Conservation (phyloP, 352 stramenopile genomes). For the Globisporangium nodosum region DNA sequence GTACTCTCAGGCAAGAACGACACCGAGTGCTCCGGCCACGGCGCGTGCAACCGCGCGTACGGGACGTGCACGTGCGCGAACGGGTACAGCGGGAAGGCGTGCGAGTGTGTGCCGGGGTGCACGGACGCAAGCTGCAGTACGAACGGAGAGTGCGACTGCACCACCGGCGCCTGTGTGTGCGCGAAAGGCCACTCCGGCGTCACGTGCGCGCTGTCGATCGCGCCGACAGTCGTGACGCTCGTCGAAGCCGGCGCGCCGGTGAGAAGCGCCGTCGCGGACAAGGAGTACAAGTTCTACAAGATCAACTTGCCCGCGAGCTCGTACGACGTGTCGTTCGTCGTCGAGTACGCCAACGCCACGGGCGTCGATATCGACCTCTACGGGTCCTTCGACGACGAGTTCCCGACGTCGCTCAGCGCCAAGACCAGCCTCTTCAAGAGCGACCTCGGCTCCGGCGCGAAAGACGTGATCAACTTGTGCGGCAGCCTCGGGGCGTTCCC, state of each 20-base stretch:
- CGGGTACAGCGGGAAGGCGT: slow-evolving; percentile 59
- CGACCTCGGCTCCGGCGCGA: slow-evolving; percentile 27
- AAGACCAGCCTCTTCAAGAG: slow-evolving; percentile 48
- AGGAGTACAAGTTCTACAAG: slow-evolving; percentile 72
- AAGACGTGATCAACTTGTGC: slow-evolving; percentile 64
- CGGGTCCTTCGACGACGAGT: slow-evolving; percentile 60
- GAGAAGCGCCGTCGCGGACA: slow-evolving; percentile 24
- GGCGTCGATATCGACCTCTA: slow-evolving; percentile 58
- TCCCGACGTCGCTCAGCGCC: slow-evolving; percentile 44
- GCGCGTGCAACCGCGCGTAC: slow-evolving; percentile 36
- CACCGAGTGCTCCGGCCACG: slow-evolving; percentile 63
- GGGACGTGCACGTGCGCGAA: slow-evolving; percentile 44
- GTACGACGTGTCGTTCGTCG: slow-evolving; percentile 63
- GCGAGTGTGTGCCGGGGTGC: slow-evolving; percentile 68
- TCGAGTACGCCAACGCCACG: slow-evolving; percentile 24
- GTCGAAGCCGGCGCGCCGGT: slow-evolving; percentile 15
- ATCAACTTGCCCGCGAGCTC: slow-evolving; percentile 52
- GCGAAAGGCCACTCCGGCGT: slow-evolving; percentile 35
- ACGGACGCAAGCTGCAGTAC: slow-evolving; percentile 28
- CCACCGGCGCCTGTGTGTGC: slow-evolving; percentile 56
- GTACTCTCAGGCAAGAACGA: slow-evolving; percentile 29
- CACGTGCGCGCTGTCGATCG: slow-evolving; percentile 17
- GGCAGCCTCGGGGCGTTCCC: slow-evolving; percentile 61
- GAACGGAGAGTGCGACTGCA: slow-evolving; percentile 54
- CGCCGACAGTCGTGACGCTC: slow-evolving; percentile 24